Percentiles rank a stretch among this genome's conserved stretches.
phyloP scores from a whole-genome alignment of 2,329 filamentous ascomycete species.

The Fusarium transvaalense region DNA sequence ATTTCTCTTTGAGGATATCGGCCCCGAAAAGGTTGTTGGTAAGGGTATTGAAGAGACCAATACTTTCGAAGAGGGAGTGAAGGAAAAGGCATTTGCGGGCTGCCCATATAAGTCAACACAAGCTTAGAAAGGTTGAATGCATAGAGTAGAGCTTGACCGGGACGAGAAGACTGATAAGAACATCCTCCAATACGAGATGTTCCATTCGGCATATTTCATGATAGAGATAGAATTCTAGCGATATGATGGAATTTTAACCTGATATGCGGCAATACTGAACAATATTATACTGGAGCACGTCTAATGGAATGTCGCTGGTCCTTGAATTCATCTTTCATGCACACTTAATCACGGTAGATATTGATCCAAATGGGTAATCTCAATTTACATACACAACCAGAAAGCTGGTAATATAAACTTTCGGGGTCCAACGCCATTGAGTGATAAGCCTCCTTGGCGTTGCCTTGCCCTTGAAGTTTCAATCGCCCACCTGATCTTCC shows the following conservation, averaged over 20 bases:
- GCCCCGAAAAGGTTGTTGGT: slow-evolving; percentile 67
- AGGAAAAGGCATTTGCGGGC: slow-evolving; percentile 49
- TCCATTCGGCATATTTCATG: not conserved
- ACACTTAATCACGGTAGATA: not conserved
- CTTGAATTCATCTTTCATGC: not conserved
- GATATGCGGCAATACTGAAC: not conserved
- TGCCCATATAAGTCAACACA: slow-evolving; percentile 58
- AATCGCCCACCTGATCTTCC: not conserved
- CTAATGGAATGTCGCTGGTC: too few species aligned
- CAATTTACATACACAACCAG: not conserved
- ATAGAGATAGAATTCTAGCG: not conserved
- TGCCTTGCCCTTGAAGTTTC: not conserved
- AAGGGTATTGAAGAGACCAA: slow-evolving; percentile 62
- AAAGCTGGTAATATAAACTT: not conserved
- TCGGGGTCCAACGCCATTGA: not conserved
- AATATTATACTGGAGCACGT: not conserved
- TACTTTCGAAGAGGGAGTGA: slow-evolving; percentile 50
- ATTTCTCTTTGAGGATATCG: slow-evolving; percentile 70
- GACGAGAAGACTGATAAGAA: not conserved
- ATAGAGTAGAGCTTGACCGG: not conserved
- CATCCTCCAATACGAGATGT: too few species aligned
- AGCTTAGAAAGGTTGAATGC: not conserved
- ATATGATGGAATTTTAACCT: not conserved
- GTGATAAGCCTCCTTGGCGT: not conserved
- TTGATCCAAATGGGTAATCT: not conserved